Conservation (phyloP, 2,329 filamentous ascomycete genomes). For the Colletotrichum viniferum region DNA sequence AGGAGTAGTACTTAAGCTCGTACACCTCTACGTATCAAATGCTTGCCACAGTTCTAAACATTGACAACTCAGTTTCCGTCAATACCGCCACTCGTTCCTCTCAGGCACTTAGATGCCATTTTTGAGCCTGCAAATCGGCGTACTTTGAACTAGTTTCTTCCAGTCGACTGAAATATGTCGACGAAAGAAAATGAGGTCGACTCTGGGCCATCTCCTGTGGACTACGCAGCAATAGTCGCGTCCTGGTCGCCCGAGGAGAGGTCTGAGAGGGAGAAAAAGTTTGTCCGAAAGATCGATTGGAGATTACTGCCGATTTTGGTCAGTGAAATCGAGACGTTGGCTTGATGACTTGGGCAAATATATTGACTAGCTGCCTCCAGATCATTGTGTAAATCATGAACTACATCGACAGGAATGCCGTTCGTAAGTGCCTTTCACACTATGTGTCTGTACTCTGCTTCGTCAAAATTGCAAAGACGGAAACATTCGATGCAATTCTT, state of each 20-base stretch:
- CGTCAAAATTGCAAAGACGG: neutral
- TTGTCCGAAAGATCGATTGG: slow-evolving; percentile 63
- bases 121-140: neutral
- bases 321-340: neutral
- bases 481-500: neutral
- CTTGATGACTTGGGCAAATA: neutral
- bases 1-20: neutral
- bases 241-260: slow-evolving; percentile 40
- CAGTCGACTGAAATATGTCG: neutral
- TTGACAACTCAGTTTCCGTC: neutral
- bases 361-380: neutral
- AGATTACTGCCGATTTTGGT: slow-evolving; percentile 62
- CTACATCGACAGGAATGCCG: slow-evolving; percentile 50
- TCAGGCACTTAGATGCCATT: neutral
- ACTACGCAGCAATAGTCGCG: slow-evolving; percentile 14
- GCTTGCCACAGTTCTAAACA: neutral
- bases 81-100: neutral
- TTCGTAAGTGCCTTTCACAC: slow-evolving; percentile 2
- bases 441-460: neutral
- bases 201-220: neutral
- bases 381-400: slow-evolving; percentile 66
- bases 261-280: slow-evolving; percentile 48
- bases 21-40: neutral
- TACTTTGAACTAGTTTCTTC: neutral
- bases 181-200: neutral